These are phyloP conservation scores for Epichloe bromicola DNA, from an alignment of 2,329 filamentous ascomycete genomes.

Conservation along the genomic window DNA sequence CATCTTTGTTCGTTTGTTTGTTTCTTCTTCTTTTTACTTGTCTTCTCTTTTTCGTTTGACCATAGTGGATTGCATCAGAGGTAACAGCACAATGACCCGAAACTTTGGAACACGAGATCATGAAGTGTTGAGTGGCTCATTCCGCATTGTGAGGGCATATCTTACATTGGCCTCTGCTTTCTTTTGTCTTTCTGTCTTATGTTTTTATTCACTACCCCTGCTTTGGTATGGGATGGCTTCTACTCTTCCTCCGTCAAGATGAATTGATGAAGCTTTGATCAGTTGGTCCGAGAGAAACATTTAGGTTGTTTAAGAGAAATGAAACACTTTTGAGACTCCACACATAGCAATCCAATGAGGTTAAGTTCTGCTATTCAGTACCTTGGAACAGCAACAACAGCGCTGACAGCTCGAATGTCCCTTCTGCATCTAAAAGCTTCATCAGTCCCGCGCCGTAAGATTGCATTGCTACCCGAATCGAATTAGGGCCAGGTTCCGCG, in stretches of 20 bases:
- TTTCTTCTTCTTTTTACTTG: not conserved
- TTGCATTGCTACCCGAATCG: not conserved
- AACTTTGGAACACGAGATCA: not conserved
- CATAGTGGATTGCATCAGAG: not conserved
- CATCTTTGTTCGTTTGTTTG: not conserved
- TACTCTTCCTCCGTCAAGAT: not conserved
- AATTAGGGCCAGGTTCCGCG: too few species aligned
- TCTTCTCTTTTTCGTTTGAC: not conserved
- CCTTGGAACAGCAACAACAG: not conserved
- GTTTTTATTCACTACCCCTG: not conserved
- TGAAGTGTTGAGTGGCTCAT: not conserved
- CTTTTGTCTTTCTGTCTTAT: not conserved
- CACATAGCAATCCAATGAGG: not conserved
- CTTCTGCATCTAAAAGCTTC: not conserved
- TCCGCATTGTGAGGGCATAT: not conserved
- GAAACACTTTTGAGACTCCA: not conserved
- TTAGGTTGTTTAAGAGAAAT: not conserved
- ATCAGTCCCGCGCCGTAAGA: not conserved
- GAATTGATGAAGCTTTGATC: slow-evolving; percentile 2
- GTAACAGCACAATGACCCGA: not conserved
- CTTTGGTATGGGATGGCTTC: not conserved
- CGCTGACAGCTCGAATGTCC: not conserved
- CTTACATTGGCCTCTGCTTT: not conserved
- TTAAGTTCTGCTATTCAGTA: not conserved
- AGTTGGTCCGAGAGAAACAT: slow-evolving; percentile 2